Conservation (phyloP, 1,139 yeast genomes). For the Lodderomyces jiufengensis region DNA sequence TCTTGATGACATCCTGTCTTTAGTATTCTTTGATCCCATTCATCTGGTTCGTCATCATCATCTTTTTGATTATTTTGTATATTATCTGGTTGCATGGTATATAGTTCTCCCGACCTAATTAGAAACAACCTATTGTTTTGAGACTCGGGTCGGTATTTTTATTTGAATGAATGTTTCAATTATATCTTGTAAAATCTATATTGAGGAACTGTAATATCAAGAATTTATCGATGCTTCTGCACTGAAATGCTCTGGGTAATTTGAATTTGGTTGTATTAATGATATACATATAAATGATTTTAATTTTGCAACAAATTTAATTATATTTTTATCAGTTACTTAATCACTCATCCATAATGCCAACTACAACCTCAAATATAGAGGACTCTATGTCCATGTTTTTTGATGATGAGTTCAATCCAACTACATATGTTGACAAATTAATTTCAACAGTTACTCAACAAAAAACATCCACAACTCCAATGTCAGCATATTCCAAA, state of each 20-base stretch:
- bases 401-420: constrained; percentile 38
- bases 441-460: constrained; percentile 27
- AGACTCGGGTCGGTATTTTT: too few species aligned
- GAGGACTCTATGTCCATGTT: constrained; percentile 33
- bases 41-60: constrained; percentile 63
- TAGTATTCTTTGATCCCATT: constrained; percentile 69
- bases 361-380: constrained; percentile 5
- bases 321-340: too few species aligned
- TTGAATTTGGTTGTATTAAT: too few species aligned
- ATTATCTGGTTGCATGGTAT: constrained; percentile 7
- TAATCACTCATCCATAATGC: too few species aligned
- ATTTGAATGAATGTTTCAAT: too few species aligned
- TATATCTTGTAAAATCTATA: too few species aligned
- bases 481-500: constrained; percentile 19
- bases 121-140: too few species aligned
- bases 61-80: constrained; percentile 5
- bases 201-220: too few species aligned
- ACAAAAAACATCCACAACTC: constrained; percentile 15
- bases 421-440: constrained; percentile 37
- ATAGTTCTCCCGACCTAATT: too few species aligned
- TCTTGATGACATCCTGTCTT: constrained; percentile 75
- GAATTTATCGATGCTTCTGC: too few species aligned
- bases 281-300: too few species aligned
- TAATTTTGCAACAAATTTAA: neutral
- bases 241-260: too few species aligned